phyloP scores from a whole-genome alignment of 345 rosid species.

The Syzygium aqueum region DNA sequence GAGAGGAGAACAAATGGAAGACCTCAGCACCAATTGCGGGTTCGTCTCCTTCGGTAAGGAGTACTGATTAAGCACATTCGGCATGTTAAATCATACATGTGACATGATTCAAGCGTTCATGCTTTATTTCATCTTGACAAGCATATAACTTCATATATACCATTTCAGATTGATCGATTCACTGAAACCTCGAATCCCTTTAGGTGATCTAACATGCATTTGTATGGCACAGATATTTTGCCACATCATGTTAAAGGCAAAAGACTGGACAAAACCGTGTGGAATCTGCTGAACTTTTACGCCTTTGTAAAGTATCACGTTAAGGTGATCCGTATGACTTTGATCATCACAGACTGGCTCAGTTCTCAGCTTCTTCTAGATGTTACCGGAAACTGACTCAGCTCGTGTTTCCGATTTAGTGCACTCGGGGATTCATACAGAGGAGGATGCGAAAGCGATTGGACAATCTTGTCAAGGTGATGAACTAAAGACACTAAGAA shows the following conservation, averaged over 20 bases:
- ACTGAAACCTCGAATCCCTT: not conserved
- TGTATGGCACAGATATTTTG: slow-evolving; percentile 41
- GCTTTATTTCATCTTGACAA: not conserved
- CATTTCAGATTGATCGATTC: not conserved
- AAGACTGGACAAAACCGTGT: slow-evolving; percentile 65
- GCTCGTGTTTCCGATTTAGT: slow-evolving; percentile 20
- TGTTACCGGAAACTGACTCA: not conserved
- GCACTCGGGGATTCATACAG: slow-evolving; percentile 81
- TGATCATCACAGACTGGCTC: not conserved
- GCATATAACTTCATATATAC: not conserved
- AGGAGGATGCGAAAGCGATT: slow-evolving; percentile 71
- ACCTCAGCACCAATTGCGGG: slow-evolving; percentile 77
- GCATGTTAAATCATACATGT: not conserved
- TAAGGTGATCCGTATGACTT: slow-evolving; percentile 38
- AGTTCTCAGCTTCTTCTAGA: not conserved
- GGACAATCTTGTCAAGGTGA: slow-evolving; percentile 73
- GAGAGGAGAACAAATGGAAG: slow-evolving; percentile 73
- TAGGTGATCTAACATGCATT: not conserved
- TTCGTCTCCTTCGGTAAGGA: slow-evolving; percentile 72
- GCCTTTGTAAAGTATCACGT: slow-evolving; percentile 69
- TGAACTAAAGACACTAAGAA: not conserved
- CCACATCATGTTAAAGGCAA: slow-evolving; percentile 55
- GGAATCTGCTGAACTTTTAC: slow-evolving; percentile 77
- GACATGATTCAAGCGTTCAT: not conserved
- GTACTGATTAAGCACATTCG: not conserved